phyloP scores from a whole-genome alignment of 148 eudicot genomes.

The Rheum nobile region DNA sequence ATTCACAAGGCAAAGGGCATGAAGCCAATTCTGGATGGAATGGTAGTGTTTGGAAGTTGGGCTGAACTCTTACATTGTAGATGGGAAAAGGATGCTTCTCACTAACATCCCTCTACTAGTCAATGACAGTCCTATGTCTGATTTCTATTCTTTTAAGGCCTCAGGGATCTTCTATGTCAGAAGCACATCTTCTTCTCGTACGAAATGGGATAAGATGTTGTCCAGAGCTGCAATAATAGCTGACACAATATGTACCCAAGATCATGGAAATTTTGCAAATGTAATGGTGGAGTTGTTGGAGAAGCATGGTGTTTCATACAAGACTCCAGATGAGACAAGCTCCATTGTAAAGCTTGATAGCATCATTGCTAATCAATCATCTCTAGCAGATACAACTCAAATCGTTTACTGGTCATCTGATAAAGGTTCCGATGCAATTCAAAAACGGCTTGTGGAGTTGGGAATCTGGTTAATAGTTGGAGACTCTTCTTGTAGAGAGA shows the following conservation, averaged over 20 bases:
- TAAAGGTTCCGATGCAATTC: constrained; percentile 27
- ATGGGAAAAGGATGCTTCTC: constrained; percentile 42
- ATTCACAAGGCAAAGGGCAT: constrained; percentile 68
- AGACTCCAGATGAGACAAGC: constrained; percentile 26
- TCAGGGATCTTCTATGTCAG: constrained; percentile 27
- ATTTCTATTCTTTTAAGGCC: constrained; percentile 39
- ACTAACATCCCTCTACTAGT: constrained; percentile 23
- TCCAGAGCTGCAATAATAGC: constrained; percentile 17
- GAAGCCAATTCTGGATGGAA: constrained; percentile 82
- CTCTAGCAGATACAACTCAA: constrained; percentile 24
- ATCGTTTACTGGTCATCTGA: constrained; percentile 50
- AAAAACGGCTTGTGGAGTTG: constrained; percentile 31
- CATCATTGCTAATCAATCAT: constrained; percentile 20
- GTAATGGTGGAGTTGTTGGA: constrained; percentile 27
- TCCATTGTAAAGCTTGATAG: constrained; percentile 27
- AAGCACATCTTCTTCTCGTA: constrained; percentile 40
- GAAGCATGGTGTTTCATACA: constrained; percentile 22
- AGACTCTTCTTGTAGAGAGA: constrained; percentile 60
- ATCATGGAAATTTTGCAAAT: constrained; percentile 20
- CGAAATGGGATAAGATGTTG: constrained; percentile 35
- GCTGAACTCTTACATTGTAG: constrained; percentile 45
- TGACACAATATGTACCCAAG: neutral
- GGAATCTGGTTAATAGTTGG: constrained; percentile 66
- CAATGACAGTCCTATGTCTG: constrained; percentile 17
- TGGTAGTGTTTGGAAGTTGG: constrained; percentile 72